Conservation (phyloP, 495 filamentous ascomycete species). For the Margaritispora aquatica region DNA sequence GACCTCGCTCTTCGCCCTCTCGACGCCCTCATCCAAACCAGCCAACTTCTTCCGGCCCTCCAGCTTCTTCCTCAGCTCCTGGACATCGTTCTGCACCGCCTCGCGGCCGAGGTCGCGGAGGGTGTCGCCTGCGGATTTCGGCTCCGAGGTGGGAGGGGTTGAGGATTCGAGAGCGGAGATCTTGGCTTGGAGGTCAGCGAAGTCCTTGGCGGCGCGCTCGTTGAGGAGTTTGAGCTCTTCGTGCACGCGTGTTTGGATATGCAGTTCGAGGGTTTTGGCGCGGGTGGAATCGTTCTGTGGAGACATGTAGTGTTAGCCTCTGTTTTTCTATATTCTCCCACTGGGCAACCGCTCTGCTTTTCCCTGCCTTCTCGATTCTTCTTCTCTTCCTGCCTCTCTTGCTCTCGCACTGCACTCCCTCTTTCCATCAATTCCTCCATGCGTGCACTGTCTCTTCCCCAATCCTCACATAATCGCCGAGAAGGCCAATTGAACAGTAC, state of each 20-base stretch:
- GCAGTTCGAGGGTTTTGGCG: conserved; percentile 73
- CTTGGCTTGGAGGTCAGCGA: conserved; percentile 60
- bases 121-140: conserved; percentile 30
- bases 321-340: too few species aligned
- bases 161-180: conserved; percentile 34
- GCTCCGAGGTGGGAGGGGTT: conserved; percentile 5
- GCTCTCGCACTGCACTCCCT: too few species aligned
- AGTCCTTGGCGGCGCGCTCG: conserved; percentile 43
- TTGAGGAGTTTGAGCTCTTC: conserved; percentile 75
- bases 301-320: not conserved
- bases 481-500: not conserved
- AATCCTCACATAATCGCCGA: too few species aligned
- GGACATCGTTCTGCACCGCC: conserved; percentile 59
- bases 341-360: too few species aligned
- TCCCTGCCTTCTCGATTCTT: too few species aligned
- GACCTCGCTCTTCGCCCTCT: conserved; percentile 69
- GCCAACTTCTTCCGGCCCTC: conserved; percentile 67
- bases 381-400: too few species aligned
- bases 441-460: too few species aligned
- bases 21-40: conserved; percentile 56
- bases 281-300: conserved; percentile 79
- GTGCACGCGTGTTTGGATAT: conserved; percentile 82
- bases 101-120: conserved; percentile 42
- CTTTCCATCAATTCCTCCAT: too few species aligned
- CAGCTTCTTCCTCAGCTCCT: conserved; percentile 65